Evolutionary conservation across 2,329 filamentous ascomycete genomes (phyloP).

Genomic region (Cryphonectria radicalis): DNA sequence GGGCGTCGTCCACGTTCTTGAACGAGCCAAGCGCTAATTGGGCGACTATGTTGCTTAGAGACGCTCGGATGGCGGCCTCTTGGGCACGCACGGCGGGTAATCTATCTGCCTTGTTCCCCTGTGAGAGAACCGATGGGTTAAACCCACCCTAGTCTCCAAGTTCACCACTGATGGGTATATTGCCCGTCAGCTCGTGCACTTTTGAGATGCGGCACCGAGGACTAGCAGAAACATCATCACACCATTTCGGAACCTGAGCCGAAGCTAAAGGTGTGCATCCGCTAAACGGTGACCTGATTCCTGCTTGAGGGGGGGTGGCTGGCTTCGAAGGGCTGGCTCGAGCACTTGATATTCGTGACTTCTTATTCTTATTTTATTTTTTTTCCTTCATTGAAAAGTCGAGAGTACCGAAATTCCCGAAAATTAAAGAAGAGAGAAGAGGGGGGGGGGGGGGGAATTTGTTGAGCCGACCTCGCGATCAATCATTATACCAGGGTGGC

Average conservation of each 20-base stretch:
- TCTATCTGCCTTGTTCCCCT: not conserved
- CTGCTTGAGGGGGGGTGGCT: not conserved
- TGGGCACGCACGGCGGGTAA: not conserved
- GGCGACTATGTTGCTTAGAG: not conserved
- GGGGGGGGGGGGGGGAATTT: not conserved
- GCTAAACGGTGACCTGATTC: constrained; percentile 13
- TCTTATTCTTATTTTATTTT: not conserved
- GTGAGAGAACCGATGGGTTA: not conserved
- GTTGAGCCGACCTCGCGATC: not conserved
- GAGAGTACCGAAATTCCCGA: not conserved
- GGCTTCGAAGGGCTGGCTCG: constrained; percentile 10
- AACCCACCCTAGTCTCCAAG: not conserved
- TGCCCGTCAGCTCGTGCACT: not conserved
- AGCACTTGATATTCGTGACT: constrained; percentile 5
- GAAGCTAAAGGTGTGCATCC: constrained; percentile 20
- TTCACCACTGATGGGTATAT: not conserved
- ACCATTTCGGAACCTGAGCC: constrained; percentile 26
- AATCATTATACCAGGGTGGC: not conserved
- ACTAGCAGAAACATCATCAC: constrained; percentile 13
- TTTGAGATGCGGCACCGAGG: not conserved
- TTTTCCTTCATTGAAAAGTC: not conserved
- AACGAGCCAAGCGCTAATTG: not conserved
- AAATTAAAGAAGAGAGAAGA: not conserved
- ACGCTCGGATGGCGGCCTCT: not conserved
- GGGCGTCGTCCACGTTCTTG: not conserved